Base-by-base conservation (phyloP, 352 stramenopile genomes). In the Phytophthora tubulina region DNA sequence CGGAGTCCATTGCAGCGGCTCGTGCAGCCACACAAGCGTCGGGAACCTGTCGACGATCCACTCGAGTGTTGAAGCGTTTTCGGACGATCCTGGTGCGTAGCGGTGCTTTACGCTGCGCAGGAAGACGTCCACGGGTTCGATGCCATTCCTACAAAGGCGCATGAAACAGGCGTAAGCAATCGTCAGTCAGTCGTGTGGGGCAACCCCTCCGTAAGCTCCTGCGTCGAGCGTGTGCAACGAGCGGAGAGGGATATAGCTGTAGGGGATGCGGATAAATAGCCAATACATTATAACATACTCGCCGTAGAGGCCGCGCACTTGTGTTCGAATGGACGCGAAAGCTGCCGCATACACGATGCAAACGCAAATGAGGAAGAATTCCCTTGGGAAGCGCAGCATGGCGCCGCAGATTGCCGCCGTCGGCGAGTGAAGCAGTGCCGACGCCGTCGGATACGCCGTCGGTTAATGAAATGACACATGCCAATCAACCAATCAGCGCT, bases 281-380 rank as follows among this genome's bases (percentile, higher is more conserved):
- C 21, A 27, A 27, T 27, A 27, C 21, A 27, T 27, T 27, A 80
- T 67, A 7, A 89, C 88, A 35, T 82, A 93, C 72, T 75, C 64
- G 60, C 88, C 88, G 53, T 91, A 89, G 21, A 98, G 84, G 31
- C 90, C 89, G n/a, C 77, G 85, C 49, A 91, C 91, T 79, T 97
- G 91, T 6, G 73, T 48, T 46, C 84, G 91, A 59, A 96, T 94
- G 3, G 90, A 97, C 14, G 82, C 78, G 55, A 96, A 97, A 10
- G 93, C 90, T 35, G 46, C 51, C 13, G 62, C 66, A 50, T 93
- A 92, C 45, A 93, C 66, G 1, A 42, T 60, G 44, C 78, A 89
- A 54, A 91, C 50, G 7, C 65, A 70, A 33, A 76, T 77, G 15
- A 91, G 65, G 70, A 90, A 89, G 42, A 41, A 42, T 11, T 73